Conservation (phyloP, 305 asterid species). For the Fraxinus baroniana region DNA sequence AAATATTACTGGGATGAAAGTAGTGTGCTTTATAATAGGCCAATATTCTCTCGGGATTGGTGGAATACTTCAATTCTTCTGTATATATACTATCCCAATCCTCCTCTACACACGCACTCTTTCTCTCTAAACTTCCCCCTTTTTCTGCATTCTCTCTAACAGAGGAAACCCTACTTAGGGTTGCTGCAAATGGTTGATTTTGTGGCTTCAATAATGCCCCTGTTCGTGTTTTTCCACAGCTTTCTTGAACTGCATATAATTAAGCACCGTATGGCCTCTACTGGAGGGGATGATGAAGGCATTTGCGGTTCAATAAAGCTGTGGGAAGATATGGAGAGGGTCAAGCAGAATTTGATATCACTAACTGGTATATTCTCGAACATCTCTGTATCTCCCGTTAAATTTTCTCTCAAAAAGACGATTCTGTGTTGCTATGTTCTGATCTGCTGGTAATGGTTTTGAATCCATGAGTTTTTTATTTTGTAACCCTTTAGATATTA, state of each 20-base stretch:
- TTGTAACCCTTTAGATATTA: too few relatives aligned
- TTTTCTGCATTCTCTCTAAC: background rate
- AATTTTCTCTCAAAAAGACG: background rate
- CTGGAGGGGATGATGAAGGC: background rate
- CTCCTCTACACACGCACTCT: slow-evolving; percentile 30
- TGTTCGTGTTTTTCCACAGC: slow-evolving; percentile 75
- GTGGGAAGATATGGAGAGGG: slow-evolving; percentile 64
- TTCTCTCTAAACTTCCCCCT: background rate
- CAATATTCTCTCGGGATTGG: slow-evolving; percentile 76
- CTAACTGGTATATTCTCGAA: background rate
- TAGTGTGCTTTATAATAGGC: slow-evolving; percentile 44
- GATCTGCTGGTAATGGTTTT: slow-evolving; percentile 21
- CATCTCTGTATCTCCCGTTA: background rate
- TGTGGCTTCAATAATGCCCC: slow-evolving; percentile 31
- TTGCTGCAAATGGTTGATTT: slow-evolving; percentile 17
- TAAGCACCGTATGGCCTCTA: slow-evolving; percentile 9
- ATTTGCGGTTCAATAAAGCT: slow-evolving; percentile 59
- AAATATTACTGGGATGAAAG: slow-evolving; percentile 11
- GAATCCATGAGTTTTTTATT: background rate
- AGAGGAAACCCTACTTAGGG: slow-evolving; percentile 43
- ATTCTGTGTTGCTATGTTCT: background rate
- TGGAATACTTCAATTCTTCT: slow-evolving; percentile 42
- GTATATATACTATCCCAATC: slow-evolving; percentile 41
- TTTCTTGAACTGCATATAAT: slow-evolving; percentile 74
- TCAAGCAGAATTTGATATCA: slow-evolving; percentile 24